Conservation (phyloP, 2,329 filamentous ascomycete genomes). For the Gremmenia infestans region DNA sequence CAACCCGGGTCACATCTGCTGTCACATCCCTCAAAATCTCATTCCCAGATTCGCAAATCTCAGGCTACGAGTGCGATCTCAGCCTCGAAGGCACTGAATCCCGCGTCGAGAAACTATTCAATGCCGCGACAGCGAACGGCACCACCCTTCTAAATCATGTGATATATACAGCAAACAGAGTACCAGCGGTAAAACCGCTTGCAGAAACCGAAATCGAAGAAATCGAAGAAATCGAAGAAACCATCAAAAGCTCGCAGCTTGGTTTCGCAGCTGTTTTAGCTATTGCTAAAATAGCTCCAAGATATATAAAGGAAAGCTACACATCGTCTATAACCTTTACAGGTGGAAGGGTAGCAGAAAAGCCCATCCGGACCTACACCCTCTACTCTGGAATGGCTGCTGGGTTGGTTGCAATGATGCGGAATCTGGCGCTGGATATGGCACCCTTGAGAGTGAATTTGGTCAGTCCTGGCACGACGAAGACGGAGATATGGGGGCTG, state of each 20-base stretch:
- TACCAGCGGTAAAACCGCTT: background rate
- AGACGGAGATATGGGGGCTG: conserved; percentile 41
- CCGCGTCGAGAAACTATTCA: conserved; percentile 40
- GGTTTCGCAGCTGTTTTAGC: conserved; percentile 4
- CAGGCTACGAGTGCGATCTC: conserved; percentile 13
- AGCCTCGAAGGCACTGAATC: conserved; percentile 1
- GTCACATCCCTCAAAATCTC: conserved; percentile 26
- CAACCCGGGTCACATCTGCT: conserved; percentile 41
- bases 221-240: background rate
- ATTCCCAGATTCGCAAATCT: conserved; percentile 3
- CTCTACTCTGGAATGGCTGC: conserved; percentile 43
- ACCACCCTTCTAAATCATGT: conserved; percentile 16
- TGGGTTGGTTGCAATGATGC: conserved; percentile 46
- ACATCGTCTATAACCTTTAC: conserved; percentile 19
- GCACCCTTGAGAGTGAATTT: conserved; percentile 58
- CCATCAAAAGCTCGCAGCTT: background rate
- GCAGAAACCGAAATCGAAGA: background rate
- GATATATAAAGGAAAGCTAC: conserved; percentile 1
- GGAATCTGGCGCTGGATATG: conserved; percentile 56
- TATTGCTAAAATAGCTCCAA: conserved; percentile 10
- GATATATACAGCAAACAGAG: conserved; percentile 13
- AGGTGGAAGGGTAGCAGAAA: conserved; percentile 10
- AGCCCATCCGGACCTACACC: conserved; percentile 35
- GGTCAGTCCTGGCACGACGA: conserved; percentile 49
- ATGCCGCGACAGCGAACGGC: conserved; percentile 14